Evolutionary conservation across 2,329 filamentous ascomycete genomes (phyloP), one percentile per base, ranked within the genome.

Genomic region (Cladophialophora exuberans): DNA sequence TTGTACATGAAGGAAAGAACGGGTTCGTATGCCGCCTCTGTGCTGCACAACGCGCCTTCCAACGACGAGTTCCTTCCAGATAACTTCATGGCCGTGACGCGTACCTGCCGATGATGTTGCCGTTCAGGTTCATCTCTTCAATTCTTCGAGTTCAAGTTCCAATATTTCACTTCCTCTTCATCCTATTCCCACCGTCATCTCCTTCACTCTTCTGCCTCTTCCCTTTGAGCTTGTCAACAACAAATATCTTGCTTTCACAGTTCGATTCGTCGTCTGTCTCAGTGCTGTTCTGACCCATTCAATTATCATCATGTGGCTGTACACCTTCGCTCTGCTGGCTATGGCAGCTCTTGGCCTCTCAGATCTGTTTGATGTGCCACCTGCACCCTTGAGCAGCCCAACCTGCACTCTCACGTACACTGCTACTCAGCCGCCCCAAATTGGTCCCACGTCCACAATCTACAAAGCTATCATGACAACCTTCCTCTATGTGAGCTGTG

Each of bases 381-480:
- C 46, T 28, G 18, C 33, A 17, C 26, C 20, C 7, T 6, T 25
- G 6, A 26, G 23, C 11, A 28, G 39, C 6, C 42, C 52, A 22
- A 51, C 50, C 39, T 63, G 61, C 45, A 61, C 56, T 39, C 26
- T 65, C 30, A 57, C 52, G 13, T 61, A 41, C 48, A 61, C 50
- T 42, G 52, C 61, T 18, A 54, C 50, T 33, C 56, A 59, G 46
- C 51, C 61, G 43, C 48, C 59, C 25, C 61, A 65, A 38, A 60
- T 52, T 25, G 52, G 52, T 42, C 62, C 62, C 10, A 62, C 57
- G n/a, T 58, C 43, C 45, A 63, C 60, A 26, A 25, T 62, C 50
- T 65, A 60, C 30, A 43, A 36, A 22, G 56, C 48, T 25, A 57
- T 65, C 50, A 57, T 62, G 57, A 64, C 62, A 18, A 59, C 51